Conservation (phyloP, 768 basidiomycete genomes). For the Termitomyces sp. region DNA sequence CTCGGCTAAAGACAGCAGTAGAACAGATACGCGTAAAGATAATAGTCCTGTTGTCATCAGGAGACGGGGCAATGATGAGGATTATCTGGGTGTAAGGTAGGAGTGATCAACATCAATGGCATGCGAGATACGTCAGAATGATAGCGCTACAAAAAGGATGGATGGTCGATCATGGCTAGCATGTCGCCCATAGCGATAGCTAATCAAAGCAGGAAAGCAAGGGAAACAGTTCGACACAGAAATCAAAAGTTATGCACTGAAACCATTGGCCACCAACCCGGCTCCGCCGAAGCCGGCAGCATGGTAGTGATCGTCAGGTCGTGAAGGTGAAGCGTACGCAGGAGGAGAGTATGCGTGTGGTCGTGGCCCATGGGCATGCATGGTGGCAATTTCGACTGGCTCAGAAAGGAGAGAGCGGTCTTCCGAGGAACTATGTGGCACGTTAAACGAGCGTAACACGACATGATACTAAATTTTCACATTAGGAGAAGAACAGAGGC, state of each 20-base stretch:
- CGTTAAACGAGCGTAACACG: slow-evolving; percentile 42
- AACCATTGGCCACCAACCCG: neutral
- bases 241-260: neutral
- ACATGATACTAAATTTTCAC: slow-evolving; percentile 37
- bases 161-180: slow-evolving; percentile 16
- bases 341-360: slow-evolving; percentile 49
- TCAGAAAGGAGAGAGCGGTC: slow-evolving; percentile 38
- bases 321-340: slow-evolving; percentile 35
- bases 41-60: neutral
- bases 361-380: slow-evolving; percentile 47
- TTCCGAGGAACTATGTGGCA: slow-evolving; percentile 34
- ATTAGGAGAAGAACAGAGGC: neutral
- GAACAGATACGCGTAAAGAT: neutral
- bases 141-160: slow-evolving; percentile 12
- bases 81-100: slow-evolving; percentile 7
- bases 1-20: too few relatives aligned
- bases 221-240: neutral
- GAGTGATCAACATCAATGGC: slow-evolving; percentile 1
- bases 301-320: slow-evolving; percentile 26
- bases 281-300: slow-evolving; percentile 14
- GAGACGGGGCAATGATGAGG: slow-evolving; percentile 5
- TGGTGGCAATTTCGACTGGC: slow-evolving; percentile 51
- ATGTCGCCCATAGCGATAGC: slow-evolving; percentile 11
- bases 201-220: neutral
- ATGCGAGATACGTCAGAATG: slow-evolving; percentile 4